A percentile compares a stretch with the other conserved stretches of the same genome.
phyloP scores from a whole-genome alignment of 257 asterid genomes.

The Solanum chiquidenum region DNA sequence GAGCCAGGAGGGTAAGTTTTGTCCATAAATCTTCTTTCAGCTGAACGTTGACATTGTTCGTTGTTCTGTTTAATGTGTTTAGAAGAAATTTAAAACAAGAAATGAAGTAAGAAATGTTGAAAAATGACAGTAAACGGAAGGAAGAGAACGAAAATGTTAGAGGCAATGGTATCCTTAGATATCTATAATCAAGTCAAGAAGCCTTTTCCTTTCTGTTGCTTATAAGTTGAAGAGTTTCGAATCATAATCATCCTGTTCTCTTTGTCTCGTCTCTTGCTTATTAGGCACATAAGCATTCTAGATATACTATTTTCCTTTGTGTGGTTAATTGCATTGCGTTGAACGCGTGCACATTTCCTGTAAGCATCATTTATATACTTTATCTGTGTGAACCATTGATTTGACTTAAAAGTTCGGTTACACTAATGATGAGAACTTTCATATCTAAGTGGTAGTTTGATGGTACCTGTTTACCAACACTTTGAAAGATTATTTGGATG shows the following conservation, averaged over 20 bases:
- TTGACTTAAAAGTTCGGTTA: not conserved
- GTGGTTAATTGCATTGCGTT: not conserved
- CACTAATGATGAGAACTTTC: not conserved
- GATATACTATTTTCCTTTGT: not conserved
- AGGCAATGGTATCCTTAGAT: too few species aligned
- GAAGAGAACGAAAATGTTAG: too few species aligned
- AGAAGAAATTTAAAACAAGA: not conserved
- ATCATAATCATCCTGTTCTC: not conserved
- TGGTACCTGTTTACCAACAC: not conserved
- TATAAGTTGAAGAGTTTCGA: not conserved
- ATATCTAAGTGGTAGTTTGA: not conserved
- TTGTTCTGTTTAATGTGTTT: not conserved
- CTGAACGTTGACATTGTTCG: not conserved
- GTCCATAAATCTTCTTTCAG: not conserved
- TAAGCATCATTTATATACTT: not conserved
- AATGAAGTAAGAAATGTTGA: too few species aligned
- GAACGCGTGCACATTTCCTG: not conserved
- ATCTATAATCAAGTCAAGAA: too few species aligned
- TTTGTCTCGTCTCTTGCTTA: not conserved
- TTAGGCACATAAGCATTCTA: not conserved
- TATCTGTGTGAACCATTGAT: not conserved
- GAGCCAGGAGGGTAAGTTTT: constrained; percentile 46
- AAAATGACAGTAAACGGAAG: too few species aligned
- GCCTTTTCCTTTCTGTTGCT: too few species aligned
- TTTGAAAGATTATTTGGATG: not conserved